phyloP scores from a whole-genome alignment of 1,139 yeast genomes.

The Yamadazyma sp. region DNA sequence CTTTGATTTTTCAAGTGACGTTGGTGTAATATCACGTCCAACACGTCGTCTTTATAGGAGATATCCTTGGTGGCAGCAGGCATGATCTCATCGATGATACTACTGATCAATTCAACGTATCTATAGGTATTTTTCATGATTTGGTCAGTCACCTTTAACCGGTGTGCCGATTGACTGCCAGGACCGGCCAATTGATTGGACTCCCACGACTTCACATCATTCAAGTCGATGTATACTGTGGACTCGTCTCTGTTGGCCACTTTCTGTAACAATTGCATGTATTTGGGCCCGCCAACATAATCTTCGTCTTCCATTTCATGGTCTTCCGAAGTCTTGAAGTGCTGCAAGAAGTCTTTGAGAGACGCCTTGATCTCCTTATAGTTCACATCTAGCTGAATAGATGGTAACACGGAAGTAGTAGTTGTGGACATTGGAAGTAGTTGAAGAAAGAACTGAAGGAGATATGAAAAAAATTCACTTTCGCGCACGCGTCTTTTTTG shows the following conservation, averaged over 20 bases:
- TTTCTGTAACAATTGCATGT: conserved; percentile 70
- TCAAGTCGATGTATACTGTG: conserved; percentile 72
- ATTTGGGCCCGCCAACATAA: conserved; percentile 60
- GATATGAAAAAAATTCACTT: conserved; percentile 1
- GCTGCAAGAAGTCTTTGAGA: conserved; percentile 58
- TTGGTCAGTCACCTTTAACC: conserved; percentile 49
- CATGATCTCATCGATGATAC: conserved; percentile 77
- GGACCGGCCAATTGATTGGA: conserved; percentile 29
- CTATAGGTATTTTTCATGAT: conserved; percentile 75
- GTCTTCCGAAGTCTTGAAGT: conserved; percentile 48
- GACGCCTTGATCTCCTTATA: conserved; percentile 54
- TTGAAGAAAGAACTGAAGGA: conserved; percentile 1
- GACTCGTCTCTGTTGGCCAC: conserved; percentile 80
- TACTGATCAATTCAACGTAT: conserved; percentile 68
- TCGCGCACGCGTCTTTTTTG: conserved; percentile 6
- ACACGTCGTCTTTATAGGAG: conserved; percentile 81
- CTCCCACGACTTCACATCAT: conserved; percentile 75
- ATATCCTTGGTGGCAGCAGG: conserved; percentile 81
- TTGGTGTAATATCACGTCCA: conserved; percentile 91
- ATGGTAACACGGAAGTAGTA: conserved; percentile 46
- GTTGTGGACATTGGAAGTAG: conserved; percentile 27
- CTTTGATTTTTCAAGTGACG: conserved; percentile 80
- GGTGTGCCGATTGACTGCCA: conserved; percentile 22
- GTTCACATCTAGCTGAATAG: conserved; percentile 62
- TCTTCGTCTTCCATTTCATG: conserved; percentile 11